A percentile compares a stretch with the other conserved stretches of the same genome.
Evolutionary conservation across 129 eudicot genomes (phyloP).

Genomic region (Lonicera japonica): DNA sequence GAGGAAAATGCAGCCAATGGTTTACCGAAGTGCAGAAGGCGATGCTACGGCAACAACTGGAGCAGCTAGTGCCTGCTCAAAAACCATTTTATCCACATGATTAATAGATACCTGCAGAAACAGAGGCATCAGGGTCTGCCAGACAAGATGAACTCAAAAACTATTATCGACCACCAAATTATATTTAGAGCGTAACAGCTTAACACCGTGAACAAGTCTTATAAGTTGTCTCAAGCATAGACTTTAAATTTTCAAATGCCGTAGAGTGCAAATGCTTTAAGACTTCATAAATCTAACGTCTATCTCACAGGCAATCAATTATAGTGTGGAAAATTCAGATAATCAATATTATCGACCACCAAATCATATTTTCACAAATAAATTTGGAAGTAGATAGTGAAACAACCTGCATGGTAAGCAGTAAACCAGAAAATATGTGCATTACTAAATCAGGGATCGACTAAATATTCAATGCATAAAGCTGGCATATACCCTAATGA

Average conservation of each 20-base stretch:
- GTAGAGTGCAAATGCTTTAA: not conserved
- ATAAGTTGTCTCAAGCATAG: no score
- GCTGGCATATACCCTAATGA: not conserved
- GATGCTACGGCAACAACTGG: conserved; percentile 95
- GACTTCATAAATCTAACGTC: no score
- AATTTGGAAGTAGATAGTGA: not conserved
- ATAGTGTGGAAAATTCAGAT: no score
- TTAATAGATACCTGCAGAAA: conserved; percentile 54
- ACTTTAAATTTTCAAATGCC: not conserved
- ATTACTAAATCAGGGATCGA: not conserved
- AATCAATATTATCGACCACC: not conserved
- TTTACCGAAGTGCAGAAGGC: conserved; percentile 89
- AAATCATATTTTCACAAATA: not conserved
- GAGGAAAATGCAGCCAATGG: not conserved
- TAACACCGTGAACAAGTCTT: not conserved
- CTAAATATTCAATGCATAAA: not conserved
- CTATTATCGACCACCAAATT: not conserved
- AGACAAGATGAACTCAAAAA: not conserved
- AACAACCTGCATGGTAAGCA: not conserved
- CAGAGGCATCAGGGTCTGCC: conserved; percentile 3
- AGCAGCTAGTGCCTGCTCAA: conserved; percentile 64
- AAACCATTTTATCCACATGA: conserved; percentile 51
- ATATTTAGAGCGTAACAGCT: not conserved
- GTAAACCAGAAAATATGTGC: not conserved
- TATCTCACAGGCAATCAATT: no score